Conservation (phyloP, 352 stramenopile genomes). For the Phytophthora macrochlamydospora region DNA sequence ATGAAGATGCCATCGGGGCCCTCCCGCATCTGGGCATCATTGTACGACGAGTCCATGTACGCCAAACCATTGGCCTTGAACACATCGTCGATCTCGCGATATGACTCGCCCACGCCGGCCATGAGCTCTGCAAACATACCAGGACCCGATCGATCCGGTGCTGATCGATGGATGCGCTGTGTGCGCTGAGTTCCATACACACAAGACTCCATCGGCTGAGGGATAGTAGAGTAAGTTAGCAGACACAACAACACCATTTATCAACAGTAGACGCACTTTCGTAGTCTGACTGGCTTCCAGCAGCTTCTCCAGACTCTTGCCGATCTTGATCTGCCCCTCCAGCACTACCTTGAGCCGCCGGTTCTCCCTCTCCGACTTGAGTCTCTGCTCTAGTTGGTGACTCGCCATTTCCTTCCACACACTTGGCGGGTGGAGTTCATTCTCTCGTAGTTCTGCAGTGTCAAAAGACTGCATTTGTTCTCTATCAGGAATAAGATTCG, state of each 20-base stretch:
- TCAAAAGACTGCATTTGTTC: too few species aligned
- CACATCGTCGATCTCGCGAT: constrained; percentile 40
- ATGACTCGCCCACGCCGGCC: constrained; percentile 37
- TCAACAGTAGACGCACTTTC: constrained; percentile 7
- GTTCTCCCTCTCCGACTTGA: constrained; percentile 64
- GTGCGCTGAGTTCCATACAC: constrained; percentile 23
- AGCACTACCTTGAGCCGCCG: constrained; percentile 53
- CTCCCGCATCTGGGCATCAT: constrained; percentile 45
- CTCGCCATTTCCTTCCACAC: constrained; percentile 51
- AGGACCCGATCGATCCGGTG: constrained; percentile 30
- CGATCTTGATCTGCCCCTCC: constrained; percentile 69
- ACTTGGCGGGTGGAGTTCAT: constrained; percentile 9
- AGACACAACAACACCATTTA: background rate
- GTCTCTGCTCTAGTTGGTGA: constrained; percentile 45
- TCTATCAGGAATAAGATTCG: background rate
- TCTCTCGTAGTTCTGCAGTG: background rate
- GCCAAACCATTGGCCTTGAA: constrained; percentile 39
- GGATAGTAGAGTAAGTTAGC: background rate
- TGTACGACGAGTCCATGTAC: constrained; percentile 34
- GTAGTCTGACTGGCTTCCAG: constrained; percentile 38
- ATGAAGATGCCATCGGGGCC: constrained; percentile 40
- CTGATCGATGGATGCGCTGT: constrained; percentile 30
- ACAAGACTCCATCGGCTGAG: constrained; percentile 39
- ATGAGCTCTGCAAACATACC: constrained; percentile 43
- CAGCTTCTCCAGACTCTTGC: constrained; percentile 51